Conservation (phyloP, 805 yeast genomes). For the Metschnikowia lunata region DNA sequence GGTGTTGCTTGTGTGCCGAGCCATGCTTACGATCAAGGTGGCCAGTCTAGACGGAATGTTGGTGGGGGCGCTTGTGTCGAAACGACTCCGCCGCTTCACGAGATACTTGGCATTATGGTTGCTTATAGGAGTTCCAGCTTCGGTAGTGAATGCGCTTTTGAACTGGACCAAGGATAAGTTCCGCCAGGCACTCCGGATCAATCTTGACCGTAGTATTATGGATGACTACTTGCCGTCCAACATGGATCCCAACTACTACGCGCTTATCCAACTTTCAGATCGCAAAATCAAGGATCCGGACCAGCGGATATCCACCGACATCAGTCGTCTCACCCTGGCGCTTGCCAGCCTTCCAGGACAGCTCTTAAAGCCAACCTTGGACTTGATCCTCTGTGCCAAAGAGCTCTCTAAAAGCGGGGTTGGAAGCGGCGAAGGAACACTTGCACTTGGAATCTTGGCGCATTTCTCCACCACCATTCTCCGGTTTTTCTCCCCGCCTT, state of each 20-base stretch:
- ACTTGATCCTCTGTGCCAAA: conserved; percentile 73
- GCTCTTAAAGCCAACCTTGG: conserved; percentile 76
- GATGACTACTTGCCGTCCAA: conserved; percentile 68
- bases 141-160: conserved; percentile 69
- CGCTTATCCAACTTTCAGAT: conserved; percentile 57
- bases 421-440: conserved; percentile 71
- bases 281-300: conserved; percentile 65
- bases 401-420: conserved; percentile 65
- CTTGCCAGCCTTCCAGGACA: conserved; percentile 77
- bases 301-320: conserved; percentile 78
- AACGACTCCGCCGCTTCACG: conserved; percentile 59
- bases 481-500: conserved; percentile 81
- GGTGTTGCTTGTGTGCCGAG: conserved; percentile 57
- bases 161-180: conserved; percentile 56
- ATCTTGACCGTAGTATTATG: conserved; percentile 61
- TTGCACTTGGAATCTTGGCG: conserved; percentile 73
- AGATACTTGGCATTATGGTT: conserved; percentile 71
- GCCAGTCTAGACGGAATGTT: conserved; percentile 83
- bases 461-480: conserved; percentile 73
- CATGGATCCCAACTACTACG: conserved; percentile 68
- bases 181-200: conserved; percentile 54
- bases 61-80: conserved; percentile 76
- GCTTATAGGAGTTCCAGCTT: conserved; percentile 80
- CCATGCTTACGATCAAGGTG: conserved; percentile 71
- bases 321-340: conserved; percentile 66